Evolutionary conservation across 257 asterid genomes (phyloP).

Genomic region (Nicotiana otophora): DNA sequence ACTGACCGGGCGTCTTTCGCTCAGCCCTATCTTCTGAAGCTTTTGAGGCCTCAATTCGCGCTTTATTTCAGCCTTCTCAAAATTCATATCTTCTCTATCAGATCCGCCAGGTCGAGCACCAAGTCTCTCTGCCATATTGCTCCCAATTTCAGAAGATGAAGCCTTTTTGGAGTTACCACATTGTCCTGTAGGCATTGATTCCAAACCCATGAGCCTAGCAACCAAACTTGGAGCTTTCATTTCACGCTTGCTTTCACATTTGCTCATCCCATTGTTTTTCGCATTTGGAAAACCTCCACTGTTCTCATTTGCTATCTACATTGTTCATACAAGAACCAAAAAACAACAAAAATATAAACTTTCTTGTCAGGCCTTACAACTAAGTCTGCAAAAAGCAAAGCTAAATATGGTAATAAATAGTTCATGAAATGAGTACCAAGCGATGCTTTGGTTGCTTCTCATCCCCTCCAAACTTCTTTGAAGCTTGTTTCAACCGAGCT

Average conservation of each 20-base stretch:
- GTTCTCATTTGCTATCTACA: slow-evolving; percentile 90
- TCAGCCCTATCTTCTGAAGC: slow-evolving; percentile 68
- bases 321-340: slow-evolving; percentile 14
- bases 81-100: slow-evolving; percentile 27
- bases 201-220: slow-evolving; percentile 97
- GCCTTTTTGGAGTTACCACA: slow-evolving; percentile 41
- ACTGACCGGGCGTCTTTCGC: slow-evolving; percentile 45
- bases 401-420: background rate
- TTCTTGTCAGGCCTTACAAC: background rate
- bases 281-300: slow-evolving; percentile 76
- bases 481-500: slow-evolving; percentile 67
- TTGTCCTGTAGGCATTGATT: slow-evolving; percentile 64
- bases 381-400: background rate
- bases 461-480: slow-evolving; percentile 72
- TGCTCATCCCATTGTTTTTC: slow-evolving; percentile 32
- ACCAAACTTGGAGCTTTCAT: slow-evolving; percentile 71
- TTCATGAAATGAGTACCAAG: slow-evolving; percentile 43
- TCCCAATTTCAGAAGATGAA: slow-evolving; percentile 22
- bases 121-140: slow-evolving; percentile 18
- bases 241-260: slow-evolving; percentile 36
- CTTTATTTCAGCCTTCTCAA: slow-evolving; percentile 43
- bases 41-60: slow-evolving; percentile 75
- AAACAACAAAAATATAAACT: background rate
- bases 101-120: slow-evolving; percentile 11
- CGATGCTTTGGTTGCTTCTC: slow-evolving; percentile 83